A percentile compares a stretch with the other conserved stretches of the same genome.
These are phyloP conservation scores for Hebeloma cylindrosporum DNA, from an alignment of 768 basidiomycete species.

Conservation along the genomic window DNA sequence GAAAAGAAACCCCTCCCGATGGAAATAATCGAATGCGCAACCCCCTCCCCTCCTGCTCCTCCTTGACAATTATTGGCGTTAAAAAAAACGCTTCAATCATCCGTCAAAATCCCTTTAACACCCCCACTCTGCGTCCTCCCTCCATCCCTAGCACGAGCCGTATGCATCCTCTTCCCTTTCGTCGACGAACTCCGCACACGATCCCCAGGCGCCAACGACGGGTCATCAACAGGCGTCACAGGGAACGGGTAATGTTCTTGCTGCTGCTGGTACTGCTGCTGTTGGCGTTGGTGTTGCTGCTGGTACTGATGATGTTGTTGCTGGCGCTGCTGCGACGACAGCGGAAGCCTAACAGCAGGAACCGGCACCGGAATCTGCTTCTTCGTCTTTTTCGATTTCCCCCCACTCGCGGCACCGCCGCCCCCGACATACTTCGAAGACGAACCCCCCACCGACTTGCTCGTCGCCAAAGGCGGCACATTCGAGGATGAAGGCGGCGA, in stretches of 20 bases:
- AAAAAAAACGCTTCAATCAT: constrained; percentile 24
- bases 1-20: too few species aligned
- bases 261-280: constrained; percentile 19
- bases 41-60: not conserved
- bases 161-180: constrained; percentile 58
- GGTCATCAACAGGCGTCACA: constrained; percentile 42
- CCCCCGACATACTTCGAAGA: too few species aligned
- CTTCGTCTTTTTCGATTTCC: constrained; percentile 38
- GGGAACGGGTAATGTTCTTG: constrained; percentile 66
- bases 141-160: constrained; percentile 71
- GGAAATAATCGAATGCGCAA: too few species aligned
- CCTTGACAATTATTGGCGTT: too few species aligned
- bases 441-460: too few species aligned
- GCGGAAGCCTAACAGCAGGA: constrained; percentile 41
- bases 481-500: constrained; percentile 19
- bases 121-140: constrained; percentile 85
- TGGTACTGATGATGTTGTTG: constrained; percentile 49
- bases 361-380: constrained; percentile 43
- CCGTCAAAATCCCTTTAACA: constrained; percentile 69
- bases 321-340: constrained; percentile 19
- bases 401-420: too few species aligned
- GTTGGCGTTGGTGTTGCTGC: constrained; percentile 16
- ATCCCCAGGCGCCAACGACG: constrained; percentile 17
- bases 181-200: constrained; percentile 22
- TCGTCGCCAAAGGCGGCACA: constrained; percentile 14